Base-by-base conservation (phyloP, 1,139 yeast species). In the Geotrichum klebahnii region DNA sequence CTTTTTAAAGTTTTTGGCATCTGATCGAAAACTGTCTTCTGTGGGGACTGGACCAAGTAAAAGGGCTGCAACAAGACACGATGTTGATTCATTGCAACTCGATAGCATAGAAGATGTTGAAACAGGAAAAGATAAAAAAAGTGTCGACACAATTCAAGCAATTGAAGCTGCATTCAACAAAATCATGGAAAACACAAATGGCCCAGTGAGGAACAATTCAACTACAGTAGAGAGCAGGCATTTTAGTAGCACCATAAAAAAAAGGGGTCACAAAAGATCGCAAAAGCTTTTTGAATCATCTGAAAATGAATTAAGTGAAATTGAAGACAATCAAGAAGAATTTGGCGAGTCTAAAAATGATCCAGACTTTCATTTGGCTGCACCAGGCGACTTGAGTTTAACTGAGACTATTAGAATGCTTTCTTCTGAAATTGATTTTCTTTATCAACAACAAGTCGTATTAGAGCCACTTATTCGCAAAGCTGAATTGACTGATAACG, bases 401-500 rank as follows among this genome's bases (percentile, higher is more conserved):
- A 75, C 83, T 0, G 87, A 83, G 57, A 86, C 84, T 48, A 84
- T 88, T 35, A 70, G 72, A 2, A 74, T 71, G 17, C 64, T 86
- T 14, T 70, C 76, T 4, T 67, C 70, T 4, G 87, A 82, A 20
- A 79, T 88, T n/a, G 80, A 77, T 22, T 75, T 75, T 51, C 69
- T 86, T 33, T 73, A 75, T 39, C 78, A 79, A 51, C 96, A 89
- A 62, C 70, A 79, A 39, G 70, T 73, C 4, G 78, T 89, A 28
- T 67, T 89, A 35, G 78, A 77, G 17, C 84, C 92, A 3, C 71
- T 90, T 46, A 66, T 86, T 24, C 73, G 75, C 40, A 89, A 89
- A 61, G 96, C 97, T 0, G 95, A 87, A 59, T 69, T 89, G 33
- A 86, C 94, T 0, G 84, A 86, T 63, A 85, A 86, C 61, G 68